These are phyloP conservation scores for Oxalis stricta DNA, from an alignment of 441 rosid species.

Conservation along the genomic window DNA sequence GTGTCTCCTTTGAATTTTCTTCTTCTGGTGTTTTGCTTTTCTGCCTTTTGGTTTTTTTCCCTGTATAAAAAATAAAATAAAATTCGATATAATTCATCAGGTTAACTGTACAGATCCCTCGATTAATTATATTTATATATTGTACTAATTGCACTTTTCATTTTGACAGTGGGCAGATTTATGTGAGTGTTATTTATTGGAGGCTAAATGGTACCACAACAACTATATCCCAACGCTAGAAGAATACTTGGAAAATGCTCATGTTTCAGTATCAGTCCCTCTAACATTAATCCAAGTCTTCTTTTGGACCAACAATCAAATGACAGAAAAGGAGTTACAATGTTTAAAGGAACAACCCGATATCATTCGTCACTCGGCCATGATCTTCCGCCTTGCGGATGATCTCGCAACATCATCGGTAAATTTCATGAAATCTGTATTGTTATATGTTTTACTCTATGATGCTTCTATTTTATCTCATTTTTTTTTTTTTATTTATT, in stretches of 20 bases:
- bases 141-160: background rate
- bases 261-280: background rate
- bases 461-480: no score
- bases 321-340: background rate
- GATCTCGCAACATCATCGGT: conserved; percentile 8
- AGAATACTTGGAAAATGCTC: conserved; percentile 7
- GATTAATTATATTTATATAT: no score
- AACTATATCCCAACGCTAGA: background rate
- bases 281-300: background rate
- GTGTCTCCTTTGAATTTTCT: no score
- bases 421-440: background rate
- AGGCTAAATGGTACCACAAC: conserved; percentile 4
- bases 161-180: background rate
- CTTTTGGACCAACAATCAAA: background rate
- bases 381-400: background rate
- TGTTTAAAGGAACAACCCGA: background rate
- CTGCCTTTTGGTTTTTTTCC: no score
- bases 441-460: no score
- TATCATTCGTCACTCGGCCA: background rate
- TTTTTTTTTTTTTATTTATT: background rate
- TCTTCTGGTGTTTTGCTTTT: no score
- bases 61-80: no score
- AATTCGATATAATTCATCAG: no score
- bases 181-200: conserved; percentile 6
- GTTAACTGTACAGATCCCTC: no score